Evolutionary conservation across 2,329 filamentous ascomycete genomes (phyloP), one percentile per base, ranked within the genome.

Genomic region (Talaromyces amestolkiae): DNA sequence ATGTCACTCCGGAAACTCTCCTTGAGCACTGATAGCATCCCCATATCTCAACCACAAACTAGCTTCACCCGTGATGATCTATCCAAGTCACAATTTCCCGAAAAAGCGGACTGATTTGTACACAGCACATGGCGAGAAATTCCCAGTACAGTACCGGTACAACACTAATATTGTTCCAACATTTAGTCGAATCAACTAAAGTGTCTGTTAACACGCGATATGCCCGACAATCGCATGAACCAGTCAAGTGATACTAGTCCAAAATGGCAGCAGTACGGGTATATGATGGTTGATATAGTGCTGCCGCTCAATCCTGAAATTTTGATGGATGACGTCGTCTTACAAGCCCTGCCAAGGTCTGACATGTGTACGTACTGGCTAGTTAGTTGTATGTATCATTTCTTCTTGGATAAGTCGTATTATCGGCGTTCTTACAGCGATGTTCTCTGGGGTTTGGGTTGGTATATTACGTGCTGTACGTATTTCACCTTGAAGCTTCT

Each of bases 21-120:
- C 27, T 53, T 35, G 51, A 56, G 53, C 53, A 56, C 51, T 54
- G 33, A 56, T 24, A 13, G 53, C 51, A 35, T 35, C 51, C 27
- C 51, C 27, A 51, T 51, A 51, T 27, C 13, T 17, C 17, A 51
- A 17, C 47, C 22, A 51, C 47, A 31, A 31, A 15, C 47, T 51
- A 51, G 47, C 24, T n/a, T 51, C 47, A 17, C 24, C 27, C 13
- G 53, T 56, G 7, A 22, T 24, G 31, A 56, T 37, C 53, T 56
- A 56, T 37, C 10, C 31, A 56, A 33, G 11, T 56, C 33, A 56
- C 33, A 56, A 56, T 56, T 24, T 56, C 53, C 53, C 31, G 33
- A 56, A 56, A 56, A 56, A 39, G 53, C 33, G 53, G 53, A 24
- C 19, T n/a, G 31, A 22, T 35, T 37, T 13, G 13, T 37, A 37